Evolutionary conservation across 257 asterid genomes (phyloP).

Genomic region (Scutellaria minor): DNA sequence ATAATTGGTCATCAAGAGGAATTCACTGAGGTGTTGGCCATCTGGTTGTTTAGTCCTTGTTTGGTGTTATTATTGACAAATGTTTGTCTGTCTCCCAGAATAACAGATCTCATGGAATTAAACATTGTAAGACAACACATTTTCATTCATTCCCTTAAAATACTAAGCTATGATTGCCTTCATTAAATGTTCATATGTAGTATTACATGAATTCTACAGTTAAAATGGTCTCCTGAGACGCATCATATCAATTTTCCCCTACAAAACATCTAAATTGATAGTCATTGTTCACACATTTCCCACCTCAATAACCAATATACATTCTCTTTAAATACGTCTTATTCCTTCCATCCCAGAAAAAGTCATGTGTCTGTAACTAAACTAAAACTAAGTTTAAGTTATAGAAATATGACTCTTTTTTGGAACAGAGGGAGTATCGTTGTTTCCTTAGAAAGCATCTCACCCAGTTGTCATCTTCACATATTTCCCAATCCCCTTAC

Average conservation of each 20-base stretch:
- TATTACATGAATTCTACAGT: not conserved
- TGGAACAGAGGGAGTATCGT: no score
- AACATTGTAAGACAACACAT: not conserved
- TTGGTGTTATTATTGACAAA: slow-evolving; percentile 14
- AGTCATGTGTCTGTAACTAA: no score
- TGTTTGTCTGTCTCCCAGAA: not conserved
- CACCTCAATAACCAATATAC: no score
- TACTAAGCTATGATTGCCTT: not conserved
- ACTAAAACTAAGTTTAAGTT: no score
- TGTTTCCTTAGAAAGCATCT: not conserved
- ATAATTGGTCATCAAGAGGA: slow-evolving; percentile 19
- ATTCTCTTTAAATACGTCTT: no score
- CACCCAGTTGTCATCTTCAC: not conserved
- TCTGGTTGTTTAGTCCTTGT: slow-evolving; percentile 16
- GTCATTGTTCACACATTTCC: no score
- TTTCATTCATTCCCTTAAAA: not conserved
- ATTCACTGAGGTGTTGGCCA: slow-evolving; percentile 18
- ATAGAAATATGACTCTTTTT: no score
- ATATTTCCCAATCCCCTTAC: not conserved
- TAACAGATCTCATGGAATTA: not conserved
- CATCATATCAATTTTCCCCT: not conserved
- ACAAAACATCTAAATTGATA: not conserved
- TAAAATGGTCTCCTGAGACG: not conserved
- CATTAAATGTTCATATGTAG: not conserved
- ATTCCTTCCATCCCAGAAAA: no score